Base-by-base conservation (phyloP, 495 filamentous ascomycete genomes). In the Trichoderma virens region DNA sequence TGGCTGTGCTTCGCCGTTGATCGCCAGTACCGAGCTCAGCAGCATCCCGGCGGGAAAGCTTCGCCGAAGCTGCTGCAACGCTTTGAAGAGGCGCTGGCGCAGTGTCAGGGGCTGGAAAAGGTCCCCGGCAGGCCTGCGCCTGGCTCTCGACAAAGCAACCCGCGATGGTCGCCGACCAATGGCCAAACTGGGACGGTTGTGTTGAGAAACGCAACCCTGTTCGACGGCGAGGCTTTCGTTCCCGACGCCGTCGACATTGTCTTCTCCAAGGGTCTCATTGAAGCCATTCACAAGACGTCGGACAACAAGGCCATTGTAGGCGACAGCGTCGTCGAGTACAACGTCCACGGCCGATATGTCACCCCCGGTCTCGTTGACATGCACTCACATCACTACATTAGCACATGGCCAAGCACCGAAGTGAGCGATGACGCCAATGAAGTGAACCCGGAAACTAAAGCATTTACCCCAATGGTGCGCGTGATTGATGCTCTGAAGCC, bases 351-450 rank as follows among this genome's bases (percentile, higher is more conserved):
- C 6, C 67, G 72, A 16, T 75, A 71, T 62, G 70, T 85, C 11
- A 84, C 83, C 2, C 76, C 80, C 4, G 83, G 82, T 18, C 74
- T 84, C 41, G 77, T 84, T 4, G 82, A 84, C 64, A 80, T 84
- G 77, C 82, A 85, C 67, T 80, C 77, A 6, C 83, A 85, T 68
- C 73, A 69, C 60, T 66, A 71, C 14, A 61, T 70, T 1, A 31
- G 65, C 9, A 59, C 68, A 11, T 76, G 73, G 66, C 75, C 75
- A 0, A 35, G 64, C 18, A 47, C 74, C 0, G 56, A 38, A 47
- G 65, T 65, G 3, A 74, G 65, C 25, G 69, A 70, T n/a, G 76
- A 76, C 65, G 66, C 67, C 20, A 79, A 80, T 62, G 77, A 80
- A 66, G 67, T 74, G 47, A 66, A 70, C 32, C 32, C 62, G 1